Evolutionary conservation across 148 eudicot genomes (phyloP), one percentile per base, ranked within the genome.

Genomic region (Arbutus unedo): DNA sequence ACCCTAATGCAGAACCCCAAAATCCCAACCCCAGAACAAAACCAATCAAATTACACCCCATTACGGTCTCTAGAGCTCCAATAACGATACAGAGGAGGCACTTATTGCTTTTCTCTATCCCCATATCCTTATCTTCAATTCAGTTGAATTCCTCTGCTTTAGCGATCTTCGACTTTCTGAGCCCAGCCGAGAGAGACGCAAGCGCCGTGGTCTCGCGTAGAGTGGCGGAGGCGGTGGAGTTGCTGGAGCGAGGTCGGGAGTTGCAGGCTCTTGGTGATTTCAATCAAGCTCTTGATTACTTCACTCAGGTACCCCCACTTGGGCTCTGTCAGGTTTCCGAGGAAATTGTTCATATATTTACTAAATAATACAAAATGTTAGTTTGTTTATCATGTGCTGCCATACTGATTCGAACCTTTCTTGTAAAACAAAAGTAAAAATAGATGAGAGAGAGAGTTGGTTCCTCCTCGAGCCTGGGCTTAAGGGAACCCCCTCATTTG

Each of bases 191-290:
- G 79, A 84, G 79, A 67, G 86, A 81, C 21, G 86, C 86, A 1
- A 86, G 88, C 71, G 54, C 76, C 4, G 74, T 19, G 56, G 82
- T 86, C n/a, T 76, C 82, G 3, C 79, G 44, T 72, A 81, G 88
- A 78, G 86, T 86, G 6, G 68, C 73, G 0, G 86, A 83, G 71
- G 88, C 88, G 9, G 84, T 86, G 49, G 80, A 78, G 79, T 60
- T 86, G 77, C 82, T 86, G 25, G 88, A 86, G 79, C 83, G 76
- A 53, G 88, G 84, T 14, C 74, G 80, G 74, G 84, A 83, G 45
- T 86, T 81, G 81, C 88, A 86, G 86, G 86, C 88, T 71, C 86
- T 73, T 80, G 88, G 88, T 59, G 86, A 86, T 60, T 86, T 81
- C 53, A 60, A 45, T 72, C 88, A 81, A 64, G 88, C 88, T 81